Conservation (phyloP, 2,329 filamentous ascomycete species). For the Xylariales sp. region DNA sequence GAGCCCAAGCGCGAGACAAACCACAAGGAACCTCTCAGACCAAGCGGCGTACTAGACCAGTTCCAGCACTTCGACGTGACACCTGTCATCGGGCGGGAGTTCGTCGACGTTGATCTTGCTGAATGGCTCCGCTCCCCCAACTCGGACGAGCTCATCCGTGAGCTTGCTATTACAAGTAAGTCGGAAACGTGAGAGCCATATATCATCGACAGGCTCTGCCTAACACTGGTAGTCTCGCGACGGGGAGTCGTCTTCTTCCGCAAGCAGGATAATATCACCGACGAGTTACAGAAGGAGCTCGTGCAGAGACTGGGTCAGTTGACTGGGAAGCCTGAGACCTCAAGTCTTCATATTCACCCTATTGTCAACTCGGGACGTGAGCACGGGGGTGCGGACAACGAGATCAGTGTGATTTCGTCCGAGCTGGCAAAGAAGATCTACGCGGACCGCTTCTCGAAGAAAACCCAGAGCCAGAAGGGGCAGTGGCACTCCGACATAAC, state of each 20-base stretch:
- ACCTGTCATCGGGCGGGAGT: conserved; percentile 59
- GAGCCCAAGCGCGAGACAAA: conserved; percentile 16
- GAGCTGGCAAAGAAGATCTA: conserved; percentile 49
- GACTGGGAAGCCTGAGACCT: conserved; percentile 50
- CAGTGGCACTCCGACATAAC: conserved; percentile 62
- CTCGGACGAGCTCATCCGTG: conserved; percentile 57
- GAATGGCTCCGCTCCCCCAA: conserved; percentile 59
- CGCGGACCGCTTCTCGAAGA: conserved; percentile 31
- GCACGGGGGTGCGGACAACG: conserved; percentile 49
- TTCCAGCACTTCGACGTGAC: conserved; percentile 56
- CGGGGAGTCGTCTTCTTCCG: conserved; percentile 69
- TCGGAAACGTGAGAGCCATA: background rate
- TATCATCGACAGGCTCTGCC: conserved; percentile 3
- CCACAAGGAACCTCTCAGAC: conserved; percentile 36
- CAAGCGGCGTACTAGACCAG: conserved; percentile 44
- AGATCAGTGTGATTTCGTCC: conserved; percentile 62
- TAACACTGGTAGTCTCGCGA: conserved; percentile 50
- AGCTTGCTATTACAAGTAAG: conserved; percentile 63
- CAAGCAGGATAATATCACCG: conserved; percentile 54
- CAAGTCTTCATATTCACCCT: conserved; percentile 57
- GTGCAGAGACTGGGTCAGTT: conserved; percentile 56
- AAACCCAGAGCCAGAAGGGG: conserved; percentile 37
- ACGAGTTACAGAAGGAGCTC: conserved; percentile 62
- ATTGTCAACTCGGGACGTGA: conserved; percentile 50
- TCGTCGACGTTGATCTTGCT: conserved; percentile 50